Percentiles rank a stretch among this genome's conserved stretches.
These are phyloP conservation scores for Sporobolomyces phaffii DNA, from an alignment of 768 basidiomycete genomes.

Conservation along the genomic window DNA sequence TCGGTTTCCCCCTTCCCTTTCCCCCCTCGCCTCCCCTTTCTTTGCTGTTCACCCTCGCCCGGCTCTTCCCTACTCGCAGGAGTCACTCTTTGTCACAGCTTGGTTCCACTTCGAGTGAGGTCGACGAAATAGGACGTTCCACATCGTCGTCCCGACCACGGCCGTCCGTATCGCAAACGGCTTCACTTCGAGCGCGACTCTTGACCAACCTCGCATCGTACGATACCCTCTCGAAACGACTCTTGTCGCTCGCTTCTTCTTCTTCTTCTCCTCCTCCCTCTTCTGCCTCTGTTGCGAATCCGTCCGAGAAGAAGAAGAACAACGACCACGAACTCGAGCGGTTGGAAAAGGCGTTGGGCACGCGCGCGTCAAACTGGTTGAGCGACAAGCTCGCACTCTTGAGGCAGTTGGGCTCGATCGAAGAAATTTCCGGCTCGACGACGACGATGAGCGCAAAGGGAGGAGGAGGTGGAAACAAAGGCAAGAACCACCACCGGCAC, in stretches of 20 bases:
- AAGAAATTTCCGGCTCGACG: conserved; percentile 12
- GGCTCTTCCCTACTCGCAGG: no score
- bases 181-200: conserved; percentile 67
- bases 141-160: conserved; percentile 13
- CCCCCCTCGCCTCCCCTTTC: no score
- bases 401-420: conserved; percentile 49
- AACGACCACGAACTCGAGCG: conserved; percentile 57
- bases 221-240: conserved; percentile 78
- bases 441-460: neutral
- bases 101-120: no score
- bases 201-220: conserved; percentile 81
- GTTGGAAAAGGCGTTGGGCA: conserved; percentile 72
- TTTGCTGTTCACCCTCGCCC: conserved; percentile 48
- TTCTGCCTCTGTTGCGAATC: neutral
- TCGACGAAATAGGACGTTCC: neutral
- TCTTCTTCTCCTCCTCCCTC: neutral
- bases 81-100: no score
- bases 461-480: neutral
- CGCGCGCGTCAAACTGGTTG: conserved; percentile 70
- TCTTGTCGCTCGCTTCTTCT: conserved; percentile 53
- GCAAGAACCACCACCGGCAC: neutral
- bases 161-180: conserved; percentile 53
- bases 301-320: conserved; percentile 51
- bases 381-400: conserved; percentile 85
- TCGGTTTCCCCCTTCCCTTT: neutral